Percentiles rank a stretch among this genome's conserved stretches.
phyloP scores from a whole-genome alignment of 805 yeast species.

The Pichia phayaonensis region DNA sequence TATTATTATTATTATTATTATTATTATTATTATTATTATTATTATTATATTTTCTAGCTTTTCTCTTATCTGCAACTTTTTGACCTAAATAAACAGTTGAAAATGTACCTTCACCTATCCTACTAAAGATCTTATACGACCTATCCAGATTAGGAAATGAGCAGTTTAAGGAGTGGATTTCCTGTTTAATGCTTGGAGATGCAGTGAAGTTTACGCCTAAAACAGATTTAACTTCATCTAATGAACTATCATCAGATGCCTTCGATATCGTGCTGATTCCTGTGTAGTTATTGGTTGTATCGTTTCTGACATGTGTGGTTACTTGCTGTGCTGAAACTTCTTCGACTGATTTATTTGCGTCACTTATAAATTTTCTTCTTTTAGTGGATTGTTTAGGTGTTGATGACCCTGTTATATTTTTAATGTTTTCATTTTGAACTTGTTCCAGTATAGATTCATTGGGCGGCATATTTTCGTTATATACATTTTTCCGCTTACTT shows the following conservation, averaged over 20 bases:
- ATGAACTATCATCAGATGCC: not conserved
- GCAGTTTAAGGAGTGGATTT: conserved; percentile 22
- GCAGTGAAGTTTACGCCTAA: not conserved
- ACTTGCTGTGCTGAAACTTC: not conserved
- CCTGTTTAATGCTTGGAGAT: conserved; percentile 27
- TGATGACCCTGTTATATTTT: not conserved
- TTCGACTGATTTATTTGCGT: not conserved
- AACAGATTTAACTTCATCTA: conserved; percentile 4
- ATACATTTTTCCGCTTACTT: not conserved
- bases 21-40: conserved; percentile 13
- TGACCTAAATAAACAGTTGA: conserved; percentile 50
- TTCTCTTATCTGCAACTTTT: not conserved
- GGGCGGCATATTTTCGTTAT: not conserved
- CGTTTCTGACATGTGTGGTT: not conserved
- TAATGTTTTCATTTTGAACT: conserved; percentile 4
- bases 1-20: conserved; percentile 20
- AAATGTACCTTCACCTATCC: conserved; percentile 80
- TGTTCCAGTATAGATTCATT: conserved; percentile 8
- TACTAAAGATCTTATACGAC: conserved; percentile 34
- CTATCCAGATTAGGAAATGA: conserved; percentile 26
- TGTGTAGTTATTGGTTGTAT: not conserved
- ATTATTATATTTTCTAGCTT: not conserved
- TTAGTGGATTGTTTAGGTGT: not conserved
- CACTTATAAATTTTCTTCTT: not conserved
- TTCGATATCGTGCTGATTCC: not conserved